Percentiles rank a stretch among this genome's conserved stretches.
These are phyloP conservation scores for Helminthosporium solani DNA, from an alignment of 2,329 filamentous ascomycete genomes.

Conservation along the genomic window DNA sequence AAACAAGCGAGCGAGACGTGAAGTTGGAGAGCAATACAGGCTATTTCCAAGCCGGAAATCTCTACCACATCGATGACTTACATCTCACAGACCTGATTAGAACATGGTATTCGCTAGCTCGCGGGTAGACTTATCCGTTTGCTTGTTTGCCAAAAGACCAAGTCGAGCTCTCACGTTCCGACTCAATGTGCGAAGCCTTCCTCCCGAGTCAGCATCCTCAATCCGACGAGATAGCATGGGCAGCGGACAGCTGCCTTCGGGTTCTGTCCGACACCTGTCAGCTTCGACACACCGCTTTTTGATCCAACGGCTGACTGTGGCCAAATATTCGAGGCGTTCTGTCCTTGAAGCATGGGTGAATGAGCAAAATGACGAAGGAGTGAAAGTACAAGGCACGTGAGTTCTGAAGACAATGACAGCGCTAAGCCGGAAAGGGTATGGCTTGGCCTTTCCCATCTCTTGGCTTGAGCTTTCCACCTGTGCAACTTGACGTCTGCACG, in stretches of 20 bases:
- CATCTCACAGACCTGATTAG: too few species aligned
- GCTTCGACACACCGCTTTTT: slow-evolving; percentile 15
- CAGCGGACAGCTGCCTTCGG: slow-evolving; percentile 10
- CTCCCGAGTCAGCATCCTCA: not conserved
- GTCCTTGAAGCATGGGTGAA: too few species aligned
- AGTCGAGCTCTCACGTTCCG: not conserved
- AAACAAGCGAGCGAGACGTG: too few species aligned
- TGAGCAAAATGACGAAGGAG: not conserved
- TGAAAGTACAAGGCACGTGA: slow-evolving; percentile 15
- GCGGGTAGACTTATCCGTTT: too few species aligned
- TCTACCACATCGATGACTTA: too few species aligned
- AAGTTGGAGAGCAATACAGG: too few species aligned
- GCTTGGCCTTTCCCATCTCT: slow-evolving; percentile 7
- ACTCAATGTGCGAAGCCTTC: slow-evolving; percentile 1
- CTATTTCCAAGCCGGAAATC: too few species aligned
- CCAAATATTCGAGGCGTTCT: too few species aligned
- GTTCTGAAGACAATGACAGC: not conserved
- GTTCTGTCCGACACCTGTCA: slow-evolving; percentile 4
- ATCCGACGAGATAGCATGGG: not conserved
- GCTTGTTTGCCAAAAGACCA: too few species aligned
- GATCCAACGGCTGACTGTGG: not conserved
- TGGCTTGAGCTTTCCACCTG: slow-evolving; percentile 8
- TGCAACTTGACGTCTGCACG: too few species aligned
- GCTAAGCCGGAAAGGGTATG: slow-evolving; percentile 10
- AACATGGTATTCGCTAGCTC: too few species aligned